Evolutionary conservation across 306 rosid genomes (phyloP).

Genomic region (Castanea crenata): DNA sequence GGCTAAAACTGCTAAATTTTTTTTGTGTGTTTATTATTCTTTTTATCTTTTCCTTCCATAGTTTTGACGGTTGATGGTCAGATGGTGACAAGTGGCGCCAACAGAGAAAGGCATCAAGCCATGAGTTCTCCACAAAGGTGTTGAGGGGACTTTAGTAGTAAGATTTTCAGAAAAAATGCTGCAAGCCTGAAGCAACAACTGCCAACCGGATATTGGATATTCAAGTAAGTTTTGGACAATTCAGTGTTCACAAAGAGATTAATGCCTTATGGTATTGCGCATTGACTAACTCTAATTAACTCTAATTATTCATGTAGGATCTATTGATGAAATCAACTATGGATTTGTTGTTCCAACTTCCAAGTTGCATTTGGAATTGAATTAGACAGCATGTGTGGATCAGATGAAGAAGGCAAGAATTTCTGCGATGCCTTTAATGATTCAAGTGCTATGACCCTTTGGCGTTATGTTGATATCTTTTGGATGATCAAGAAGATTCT

Average conservation of each 20-base stretch:
- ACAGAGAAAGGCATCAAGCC: slow-evolving; percentile 69
- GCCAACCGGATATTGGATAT: slow-evolving; percentile 45
- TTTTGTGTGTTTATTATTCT: too few relatives aligned
- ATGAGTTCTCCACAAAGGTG: slow-evolving; percentile 72
- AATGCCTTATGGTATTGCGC: background rate
- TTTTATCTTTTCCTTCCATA: too few relatives aligned
- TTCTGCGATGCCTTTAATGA: slow-evolving; percentile 60
- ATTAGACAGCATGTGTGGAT: slow-evolving; percentile 75
- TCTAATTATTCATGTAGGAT: slow-evolving; percentile 36
- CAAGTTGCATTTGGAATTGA: slow-evolving; percentile 68
- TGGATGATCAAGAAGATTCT: slow-evolving; percentile 71
- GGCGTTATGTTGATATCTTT: slow-evolving; percentile 60
- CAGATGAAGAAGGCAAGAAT: slow-evolving; percentile 61
- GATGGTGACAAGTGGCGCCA: slow-evolving; percentile 86
- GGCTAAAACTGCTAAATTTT: too few relatives aligned
- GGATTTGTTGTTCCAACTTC: slow-evolving; percentile 61
- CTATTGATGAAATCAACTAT: slow-evolving; percentile 56
- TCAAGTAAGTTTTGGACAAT: slow-evolving; percentile 45
- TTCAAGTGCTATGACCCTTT: slow-evolving; percentile 52
- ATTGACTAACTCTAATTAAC: background rate
- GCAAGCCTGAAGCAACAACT: slow-evolving; percentile 54
- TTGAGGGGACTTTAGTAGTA: slow-evolving; percentile 60
- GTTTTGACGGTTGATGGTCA: too few relatives aligned
- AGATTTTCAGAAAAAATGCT: slow-evolving; percentile 57
- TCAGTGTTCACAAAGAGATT: slow-evolving; percentile 5